Conservation (phyloP, 495 filamentous ascomycete species). For the Neurospora hispaniola region DNA sequence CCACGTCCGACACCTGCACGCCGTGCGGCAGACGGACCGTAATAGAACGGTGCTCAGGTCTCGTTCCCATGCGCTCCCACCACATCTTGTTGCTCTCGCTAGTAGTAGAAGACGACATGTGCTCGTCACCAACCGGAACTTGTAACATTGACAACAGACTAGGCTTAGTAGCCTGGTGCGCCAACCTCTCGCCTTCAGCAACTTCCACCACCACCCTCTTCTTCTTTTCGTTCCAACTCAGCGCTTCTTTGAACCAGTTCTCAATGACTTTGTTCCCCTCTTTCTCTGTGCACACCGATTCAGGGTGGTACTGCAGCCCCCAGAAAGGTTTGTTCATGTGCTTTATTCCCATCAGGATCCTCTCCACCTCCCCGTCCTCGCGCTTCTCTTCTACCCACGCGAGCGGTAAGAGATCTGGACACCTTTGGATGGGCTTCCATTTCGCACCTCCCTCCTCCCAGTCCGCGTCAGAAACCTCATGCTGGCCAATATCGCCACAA, state of each 20-base stretch:
- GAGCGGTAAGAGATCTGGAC: conserved; percentile 43
- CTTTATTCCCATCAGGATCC: conserved; percentile 66
- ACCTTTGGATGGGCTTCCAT: conserved; percentile 17
- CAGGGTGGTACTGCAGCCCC: conserved; percentile 91
- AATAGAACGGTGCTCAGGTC: conserved; percentile 14
- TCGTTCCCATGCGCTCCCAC: conserved; percentile 21
- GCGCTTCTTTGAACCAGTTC: conserved; percentile 64
- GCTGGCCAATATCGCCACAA: conserved; percentile 47
- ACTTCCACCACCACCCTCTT: conserved; percentile 16
- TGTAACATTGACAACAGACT: conserved; percentile 18
- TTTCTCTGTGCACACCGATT: conserved; percentile 78
- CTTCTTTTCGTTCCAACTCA: conserved; percentile 37
- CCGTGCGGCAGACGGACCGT: conserved; percentile 25
- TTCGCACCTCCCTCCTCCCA: conserved; percentile 20
- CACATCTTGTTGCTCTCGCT: neutral
- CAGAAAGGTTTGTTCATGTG: conserved; percentile 70
- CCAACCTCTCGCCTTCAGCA: conserved; percentile 7
- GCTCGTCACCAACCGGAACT: neutral
- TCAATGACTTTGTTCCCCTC: conserved; percentile 54
- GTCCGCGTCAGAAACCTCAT: conserved; percentile 15
- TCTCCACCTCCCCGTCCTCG: conserved; percentile 28
- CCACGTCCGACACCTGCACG: conserved; percentile 35
- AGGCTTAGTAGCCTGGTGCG: conserved; percentile 15
- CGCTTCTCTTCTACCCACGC: conserved; percentile 53
- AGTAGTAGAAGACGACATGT: neutral